These are phyloP conservation scores for Apiospora marii DNA, from an alignment of 2,329 filamentous ascomycete genomes.

Conservation along the genomic window DNA sequence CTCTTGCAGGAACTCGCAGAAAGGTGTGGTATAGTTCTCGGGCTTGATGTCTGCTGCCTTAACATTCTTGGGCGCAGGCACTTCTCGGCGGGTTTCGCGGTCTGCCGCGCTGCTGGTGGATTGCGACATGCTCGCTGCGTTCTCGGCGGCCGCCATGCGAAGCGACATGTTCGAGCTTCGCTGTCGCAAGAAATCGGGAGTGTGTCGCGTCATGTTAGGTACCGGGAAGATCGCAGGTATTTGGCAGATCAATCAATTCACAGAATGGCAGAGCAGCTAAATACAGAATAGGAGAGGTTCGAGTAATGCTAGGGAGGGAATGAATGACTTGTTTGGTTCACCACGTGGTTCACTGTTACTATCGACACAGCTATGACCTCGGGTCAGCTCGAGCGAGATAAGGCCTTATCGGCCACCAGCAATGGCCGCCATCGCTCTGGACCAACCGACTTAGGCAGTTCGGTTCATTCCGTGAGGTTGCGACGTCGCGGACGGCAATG, in stretches of 20 bases:
- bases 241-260: not conserved
- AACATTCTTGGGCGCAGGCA: constrained; percentile 36
- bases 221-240: not conserved
- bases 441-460: not conserved
- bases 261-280: not conserved
- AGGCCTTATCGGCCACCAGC: not conserved
- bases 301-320: not conserved
- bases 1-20: constrained; percentile 84
- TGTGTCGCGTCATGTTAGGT: constrained; percentile 53
- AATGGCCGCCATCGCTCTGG: not conserved
- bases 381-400: not conserved
- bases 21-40: constrained; percentile 80
- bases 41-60: constrained; percentile 47
- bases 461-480: not conserved
- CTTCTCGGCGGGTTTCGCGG: constrained; percentile 35
- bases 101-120: constrained; percentile 42
- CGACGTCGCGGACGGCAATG: not conserved
- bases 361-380: constrained; percentile 16
- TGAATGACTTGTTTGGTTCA: constrained; percentile 4
- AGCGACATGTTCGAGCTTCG: constrained; percentile 55
- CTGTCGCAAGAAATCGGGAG: constrained; percentile 52
- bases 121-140: constrained; percentile 35
- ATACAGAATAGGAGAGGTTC: not conserved
- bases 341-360: constrained; percentile 10
- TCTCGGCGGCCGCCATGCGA: constrained; percentile 48